phyloP scores from a whole-genome alignment of 1,284 basidiomycete genomes.

The Trametes polyzona region DNA sequence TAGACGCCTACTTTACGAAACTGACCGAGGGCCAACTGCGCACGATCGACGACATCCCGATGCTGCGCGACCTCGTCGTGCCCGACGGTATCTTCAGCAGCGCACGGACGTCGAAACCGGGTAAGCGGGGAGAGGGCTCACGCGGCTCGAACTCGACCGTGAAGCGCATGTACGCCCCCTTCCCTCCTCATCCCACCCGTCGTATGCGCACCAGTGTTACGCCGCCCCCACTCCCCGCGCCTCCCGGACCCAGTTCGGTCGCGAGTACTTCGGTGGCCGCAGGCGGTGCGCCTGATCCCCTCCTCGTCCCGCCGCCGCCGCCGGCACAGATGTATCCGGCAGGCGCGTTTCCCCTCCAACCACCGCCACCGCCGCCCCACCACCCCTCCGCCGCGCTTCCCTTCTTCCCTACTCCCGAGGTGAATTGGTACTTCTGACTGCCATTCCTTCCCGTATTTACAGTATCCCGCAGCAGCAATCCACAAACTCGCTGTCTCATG shows the following conservation, averaged over 20 bases:
- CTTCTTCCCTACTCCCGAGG: slow-evolving; percentile 20
- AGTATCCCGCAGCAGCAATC: slow-evolving; percentile 18
- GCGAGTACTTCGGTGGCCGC: slow-evolving; percentile 1
- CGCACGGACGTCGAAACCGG: slow-evolving; percentile 29
- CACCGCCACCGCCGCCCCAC: slow-evolving; percentile 9
- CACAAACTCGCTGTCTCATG: slow-evolving; percentile 17
- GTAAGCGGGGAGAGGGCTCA: slow-evolving; percentile 26
- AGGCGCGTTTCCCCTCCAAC: slow-evolving; percentile 17
- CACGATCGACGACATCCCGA: slow-evolving; percentile 41
- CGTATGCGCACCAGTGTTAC: slow-evolving; percentile 19
- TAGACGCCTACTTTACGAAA: slow-evolving; percentile 81
- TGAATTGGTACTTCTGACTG: slow-evolving; percentile 25
- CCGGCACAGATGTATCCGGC: slow-evolving; percentile 5
- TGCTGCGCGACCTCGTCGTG: slow-evolving; percentile 37
- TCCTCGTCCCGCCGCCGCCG: slow-evolving; percentile 9
- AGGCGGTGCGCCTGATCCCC: slow-evolving; percentile 5
- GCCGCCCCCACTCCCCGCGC: slow-evolving; percentile 15
- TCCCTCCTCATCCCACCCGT: slow-evolving; percentile 44
- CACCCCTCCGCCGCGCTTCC: slow-evolving; percentile 12
- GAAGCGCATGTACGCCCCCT: slow-evolving; percentile 59
- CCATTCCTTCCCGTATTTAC: slow-evolving; percentile 20
- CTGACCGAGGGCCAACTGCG: slow-evolving; percentile 42
- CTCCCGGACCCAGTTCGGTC: slow-evolving; percentile 14
- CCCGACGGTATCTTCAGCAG: slow-evolving; percentile 58
- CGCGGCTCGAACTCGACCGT: slow-evolving; percentile 26